Base-by-base conservation (phyloP, 768 basidiomycete genomes). In the Naganishia vishniacii region DNA sequence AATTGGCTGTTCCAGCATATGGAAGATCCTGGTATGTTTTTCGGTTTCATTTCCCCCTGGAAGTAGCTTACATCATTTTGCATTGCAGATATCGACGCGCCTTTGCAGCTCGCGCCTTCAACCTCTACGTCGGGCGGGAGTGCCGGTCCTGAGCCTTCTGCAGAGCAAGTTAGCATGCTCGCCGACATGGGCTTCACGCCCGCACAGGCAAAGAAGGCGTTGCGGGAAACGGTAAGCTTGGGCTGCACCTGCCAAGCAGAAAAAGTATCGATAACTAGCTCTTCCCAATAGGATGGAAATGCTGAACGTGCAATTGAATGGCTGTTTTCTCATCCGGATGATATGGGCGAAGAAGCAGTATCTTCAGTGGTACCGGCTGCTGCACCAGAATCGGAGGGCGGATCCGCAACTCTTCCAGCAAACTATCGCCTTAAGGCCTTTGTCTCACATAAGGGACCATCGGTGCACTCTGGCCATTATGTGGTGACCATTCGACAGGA, bases 381-480 rank as follows among this genome's bases (percentile, higher is more conserved):
- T 0, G 60, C 78, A 7, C 65, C 73, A n/a, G n/a, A n/a, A 2
- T 48, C 77, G 15, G 25, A 66, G 0, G 80, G 81, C 4, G 89
- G 90, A 23, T 82, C 84, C 29, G 78, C 79, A 2, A 70, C 72
- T 1, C 80, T 91, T 0, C 93, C 93, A 0, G 91, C 86, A 5
- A 78, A 79, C 15, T 99, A 90, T 79, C 80, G 80, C 29, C 83
- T 99, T 29, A 88, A 91, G 73, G 91, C 89, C 9, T 99, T 98
- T 80, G 85, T 99, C 71, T 95, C 92, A 53, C 94, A 99, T 81
- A 98, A 95, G 72, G 93, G 94, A 0, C 88, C 89, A 0, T 92
- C 89, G 0, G 91, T 93, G 26, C 94, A 97, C 73, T 94, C 91
- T 0, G 78, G 75, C 34, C 76, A 77, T 61, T 76, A 76, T 59